Evolutionary conservation across 2,329 filamentous ascomycete genomes (phyloP).

Genomic region (Talaromyces sp.): DNA sequence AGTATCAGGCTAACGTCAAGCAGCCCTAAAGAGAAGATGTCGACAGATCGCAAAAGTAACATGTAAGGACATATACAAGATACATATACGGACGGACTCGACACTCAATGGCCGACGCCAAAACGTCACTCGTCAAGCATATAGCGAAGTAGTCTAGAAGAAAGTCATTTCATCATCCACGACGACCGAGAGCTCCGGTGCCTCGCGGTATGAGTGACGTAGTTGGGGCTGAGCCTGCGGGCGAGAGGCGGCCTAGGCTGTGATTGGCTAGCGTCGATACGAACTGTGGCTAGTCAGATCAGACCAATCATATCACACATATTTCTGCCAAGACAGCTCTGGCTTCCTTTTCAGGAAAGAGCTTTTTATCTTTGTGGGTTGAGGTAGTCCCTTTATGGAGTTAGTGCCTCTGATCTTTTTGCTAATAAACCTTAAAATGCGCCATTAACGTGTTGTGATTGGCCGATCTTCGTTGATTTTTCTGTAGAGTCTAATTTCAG

Average conservation of each 20-base stretch:
- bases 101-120: neutral
- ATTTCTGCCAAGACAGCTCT: neutral
- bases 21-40: neutral
- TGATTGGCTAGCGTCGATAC: neutral
- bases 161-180: constrained; percentile 7
- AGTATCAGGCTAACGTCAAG: neutral
- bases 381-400: neutral
- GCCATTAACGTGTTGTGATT: neutral
- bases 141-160: no score
- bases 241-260: neutral
- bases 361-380: neutral
- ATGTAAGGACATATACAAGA: neutral
- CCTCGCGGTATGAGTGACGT: neutral
- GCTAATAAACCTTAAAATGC: no score
- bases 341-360: neutral
- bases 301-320: neutral
- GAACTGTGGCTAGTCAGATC: neutral
- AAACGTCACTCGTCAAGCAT: no score
- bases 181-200: constrained; percentile 1
- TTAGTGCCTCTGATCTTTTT: neutral
- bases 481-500: neutral
- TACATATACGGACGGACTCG: neutral
- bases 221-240: neutral
- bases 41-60: neutral
- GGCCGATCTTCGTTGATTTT: constrained; percentile 4